These are phyloP conservation scores for Xylaria digitata DNA, from an alignment of 2,329 filamentous ascomycete genomes.

Conservation along the genomic window DNA sequence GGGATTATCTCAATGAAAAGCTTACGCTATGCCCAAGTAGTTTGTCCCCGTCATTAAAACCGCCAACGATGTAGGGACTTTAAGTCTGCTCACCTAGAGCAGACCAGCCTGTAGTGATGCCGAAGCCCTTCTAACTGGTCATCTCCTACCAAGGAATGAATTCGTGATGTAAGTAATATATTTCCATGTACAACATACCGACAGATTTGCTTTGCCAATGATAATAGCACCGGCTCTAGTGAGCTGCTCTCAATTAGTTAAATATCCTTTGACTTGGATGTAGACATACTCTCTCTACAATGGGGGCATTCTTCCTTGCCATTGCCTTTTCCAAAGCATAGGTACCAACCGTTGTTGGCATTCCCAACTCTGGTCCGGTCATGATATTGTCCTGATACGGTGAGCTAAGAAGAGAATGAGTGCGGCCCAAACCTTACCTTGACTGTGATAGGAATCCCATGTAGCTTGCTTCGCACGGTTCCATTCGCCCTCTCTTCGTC, in stretches of 20 bases:
- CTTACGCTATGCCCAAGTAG: slow-evolving; percentile 13
- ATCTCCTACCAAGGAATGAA: too few species aligned
- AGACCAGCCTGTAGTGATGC: slow-evolving; percentile 11
- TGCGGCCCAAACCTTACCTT: slow-evolving; percentile 1
- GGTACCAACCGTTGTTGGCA: slow-evolving; percentile 5
- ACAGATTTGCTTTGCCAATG: slow-evolving; percentile 16
- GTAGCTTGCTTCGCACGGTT: not conserved
- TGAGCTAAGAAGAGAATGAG: not conserved
- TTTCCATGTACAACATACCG: not conserved
- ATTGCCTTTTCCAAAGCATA: slow-evolving; percentile 1
- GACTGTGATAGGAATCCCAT: slow-evolving; percentile 9
- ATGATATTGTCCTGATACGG: slow-evolving; percentile 9
- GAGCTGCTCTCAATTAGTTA: not conserved
- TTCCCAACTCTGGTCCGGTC: not conserved
- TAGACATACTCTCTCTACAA: not conserved
- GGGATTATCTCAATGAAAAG: too few species aligned
- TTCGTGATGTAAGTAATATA: too few species aligned
- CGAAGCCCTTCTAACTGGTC: too few species aligned
- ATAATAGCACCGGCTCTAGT: slow-evolving; percentile 6
- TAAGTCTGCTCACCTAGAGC: slow-evolving; percentile 21
- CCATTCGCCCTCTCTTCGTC: slow-evolving; percentile 3
- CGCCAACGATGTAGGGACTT: not conserved
- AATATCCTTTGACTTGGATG: not conserved
- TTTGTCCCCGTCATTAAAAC: not conserved
- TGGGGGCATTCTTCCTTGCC: not conserved